Conservation (phyloP, 306 rosid species). For the Prunus mume region DNA sequence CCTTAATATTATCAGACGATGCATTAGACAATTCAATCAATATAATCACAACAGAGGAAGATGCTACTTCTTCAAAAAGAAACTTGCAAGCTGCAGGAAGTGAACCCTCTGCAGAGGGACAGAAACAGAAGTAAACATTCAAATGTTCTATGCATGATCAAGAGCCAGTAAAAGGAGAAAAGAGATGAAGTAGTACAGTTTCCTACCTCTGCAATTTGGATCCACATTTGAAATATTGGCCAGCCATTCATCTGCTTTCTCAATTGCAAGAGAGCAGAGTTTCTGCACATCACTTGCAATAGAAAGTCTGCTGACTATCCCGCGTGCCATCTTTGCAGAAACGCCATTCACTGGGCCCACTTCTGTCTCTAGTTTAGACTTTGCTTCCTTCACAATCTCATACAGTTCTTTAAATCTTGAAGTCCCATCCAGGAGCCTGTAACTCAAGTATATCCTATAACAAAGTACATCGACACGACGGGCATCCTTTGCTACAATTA, state of each 20-base stretch:
- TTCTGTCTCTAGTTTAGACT: conserved; percentile 83
- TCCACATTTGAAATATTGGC: conserved; percentile 46
- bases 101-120: conserved; percentile 68
- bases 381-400: conserved; percentile 75
- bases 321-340: conserved; percentile 95
- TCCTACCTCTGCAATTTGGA: conserved; percentile 70
- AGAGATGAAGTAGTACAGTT: conserved; percentile 18
- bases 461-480: conserved; percentile 91
- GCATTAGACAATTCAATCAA: conserved; percentile 69
- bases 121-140: conserved; percentile 24
- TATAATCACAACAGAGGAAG: conserved; percentile 78
- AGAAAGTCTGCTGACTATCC: conserved; percentile 94
- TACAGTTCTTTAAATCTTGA: conserved; percentile 81
- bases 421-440: conserved; percentile 81
- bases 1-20: conserved; percentile 54
- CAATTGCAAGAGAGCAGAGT: conserved; percentile 83
- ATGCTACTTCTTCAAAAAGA: conserved; percentile 80
- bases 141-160: conserved; percentile 12
- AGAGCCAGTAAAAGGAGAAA: conserved; percentile 22
- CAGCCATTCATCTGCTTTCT: conserved; percentile 88
- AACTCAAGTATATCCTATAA: conserved; percentile 89
- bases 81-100: conserved; percentile 99
- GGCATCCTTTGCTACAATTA: conserved; percentile 86
- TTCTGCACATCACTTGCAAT: conserved; percentile 84
- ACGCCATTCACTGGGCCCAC: conserved; percentile 84